Evolutionary conservation across 495 filamentous ascomycete genomes (phyloP), one percentile per base, ranked within the genome.

Genomic region (Talaromyces stipitatus): DNA sequence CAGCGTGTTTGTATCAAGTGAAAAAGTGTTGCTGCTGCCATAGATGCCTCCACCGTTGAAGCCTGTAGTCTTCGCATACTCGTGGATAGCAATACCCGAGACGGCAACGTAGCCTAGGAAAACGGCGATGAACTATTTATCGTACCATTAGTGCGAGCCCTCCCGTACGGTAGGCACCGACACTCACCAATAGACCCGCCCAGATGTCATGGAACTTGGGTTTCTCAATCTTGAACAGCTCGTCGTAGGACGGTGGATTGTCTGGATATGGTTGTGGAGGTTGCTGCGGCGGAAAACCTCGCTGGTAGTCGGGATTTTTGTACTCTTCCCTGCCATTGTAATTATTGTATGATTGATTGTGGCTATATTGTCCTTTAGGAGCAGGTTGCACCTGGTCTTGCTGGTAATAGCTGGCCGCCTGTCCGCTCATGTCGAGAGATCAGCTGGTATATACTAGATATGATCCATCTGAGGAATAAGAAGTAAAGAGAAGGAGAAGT

Each of bases 171-270:
- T 11, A 26, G 24, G 18, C 24, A 2, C 16, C 4, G 16, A 50
- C 10, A 75, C 76, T 12, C 68, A 88, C 82, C 62, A 96, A 70
- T 48, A 95, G 71, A 16, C 85, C 89, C 4, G 91, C 91, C 91
- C 91, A 96, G 5, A 90, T 54, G 63, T 96, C 92, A 62, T 96
- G 88, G 67, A 78, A 96, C 64, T 94, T 95, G 11, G 91, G 91
- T 56, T 83, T 83, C 55, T 89, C 80, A 33, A 96, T 64, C 68
- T 82, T 84, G 72, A 96, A 96, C 1, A 82, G 80, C 64, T 96
- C 79, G 14, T 92, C 84, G 62, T 92, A 97, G 12, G 71, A 67
- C 11, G 71, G 66, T 22, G 62, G 58, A 29, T 64, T 66, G 41
- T 74, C 65, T 2, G 61, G 65, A 53, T 72, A 70, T 11, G 62